These are phyloP conservation scores for Cystofilobasidium bisporidii DNA, from an alignment of 768 basidiomycete species.

Conservation along the genomic window DNA sequence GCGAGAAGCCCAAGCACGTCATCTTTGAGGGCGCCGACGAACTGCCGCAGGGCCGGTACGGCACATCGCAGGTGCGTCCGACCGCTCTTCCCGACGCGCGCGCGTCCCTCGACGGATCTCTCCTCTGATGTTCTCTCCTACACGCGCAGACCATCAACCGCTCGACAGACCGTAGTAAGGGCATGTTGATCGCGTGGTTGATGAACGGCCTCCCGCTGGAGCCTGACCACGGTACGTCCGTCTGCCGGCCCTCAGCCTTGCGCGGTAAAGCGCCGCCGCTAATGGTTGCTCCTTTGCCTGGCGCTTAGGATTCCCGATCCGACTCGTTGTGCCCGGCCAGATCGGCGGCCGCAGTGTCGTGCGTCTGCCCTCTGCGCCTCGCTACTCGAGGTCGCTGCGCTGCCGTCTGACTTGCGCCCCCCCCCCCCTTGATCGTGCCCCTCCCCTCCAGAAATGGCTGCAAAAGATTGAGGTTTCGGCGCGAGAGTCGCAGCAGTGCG, in stretches of 20 bases:
- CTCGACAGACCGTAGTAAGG: conserved; percentile 39
- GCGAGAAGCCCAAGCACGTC: conserved; percentile 45
- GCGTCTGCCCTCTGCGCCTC: conserved; percentile 32
- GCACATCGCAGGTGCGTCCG: conserved; percentile 44
- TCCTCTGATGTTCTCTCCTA: not conserved
- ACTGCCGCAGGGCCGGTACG: conserved; percentile 55
- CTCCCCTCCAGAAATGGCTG: conserved; percentile 47
- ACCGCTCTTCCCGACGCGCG: not conserved
- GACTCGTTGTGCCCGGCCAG: conserved; percentile 55
- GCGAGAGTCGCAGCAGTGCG: conserved; percentile 49
- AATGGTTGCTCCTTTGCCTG: not conserved
- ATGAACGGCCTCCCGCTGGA: conserved; percentile 55
- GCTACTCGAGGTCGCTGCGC: too few species aligned
- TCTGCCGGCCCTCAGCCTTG: too few species aligned
- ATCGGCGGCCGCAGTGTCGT: conserved; percentile 54
- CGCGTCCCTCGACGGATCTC: not conserved
- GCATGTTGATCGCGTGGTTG: conserved; percentile 51
- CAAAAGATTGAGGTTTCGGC: conserved; percentile 49
- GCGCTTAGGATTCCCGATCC: conserved; percentile 45
- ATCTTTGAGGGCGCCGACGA: conserved; percentile 54
- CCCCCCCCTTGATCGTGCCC: too few species aligned
- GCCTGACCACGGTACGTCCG: conserved; percentile 50
- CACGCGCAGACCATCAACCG: conserved; percentile 42
- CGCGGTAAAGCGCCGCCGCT: too few species aligned
- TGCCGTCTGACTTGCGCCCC: too few species aligned